Percentiles rank a stretch among this genome's conserved stretches.
Evolutionary conservation across 2,329 filamentous ascomycete species (phyloP).

Genomic region (Emmonsiellopsis sp.): DNA sequence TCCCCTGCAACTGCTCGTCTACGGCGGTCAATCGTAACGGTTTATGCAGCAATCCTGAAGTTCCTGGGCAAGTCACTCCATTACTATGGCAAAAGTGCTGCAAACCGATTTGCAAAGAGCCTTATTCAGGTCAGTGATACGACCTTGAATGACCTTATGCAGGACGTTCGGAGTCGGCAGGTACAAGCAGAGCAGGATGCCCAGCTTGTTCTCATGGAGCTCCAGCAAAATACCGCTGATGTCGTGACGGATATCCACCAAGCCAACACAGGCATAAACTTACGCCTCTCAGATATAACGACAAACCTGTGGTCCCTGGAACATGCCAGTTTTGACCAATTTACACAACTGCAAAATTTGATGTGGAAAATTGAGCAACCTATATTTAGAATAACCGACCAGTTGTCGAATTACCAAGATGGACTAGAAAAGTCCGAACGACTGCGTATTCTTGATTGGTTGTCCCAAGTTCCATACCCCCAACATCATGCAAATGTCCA

Average conservation of each 20-base stretch:
- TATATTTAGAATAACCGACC: not conserved
- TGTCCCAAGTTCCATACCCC: constrained; percentile 10
- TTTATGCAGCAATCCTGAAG: constrained; percentile 10
- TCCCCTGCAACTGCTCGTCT: constrained; percentile 5
- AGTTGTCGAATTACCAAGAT: not conserved
- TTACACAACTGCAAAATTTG: not conserved
- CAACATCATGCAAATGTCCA: constrained; percentile 11
- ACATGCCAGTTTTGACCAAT: not conserved
- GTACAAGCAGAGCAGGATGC: not conserved
- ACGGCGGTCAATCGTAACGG: not conserved
- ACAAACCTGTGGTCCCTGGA: not conserved
- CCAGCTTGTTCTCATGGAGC: not conserved
- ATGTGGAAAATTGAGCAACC: not conserved
- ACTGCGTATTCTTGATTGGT: constrained; percentile 8
- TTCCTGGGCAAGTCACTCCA: constrained; percentile 8
- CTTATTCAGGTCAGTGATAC: constrained; percentile 1
- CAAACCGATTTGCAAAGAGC: constrained; percentile 4
- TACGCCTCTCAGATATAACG: no score
- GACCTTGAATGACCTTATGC: not conserved
- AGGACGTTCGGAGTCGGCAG: not conserved
- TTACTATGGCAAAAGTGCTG: constrained; percentile 6
- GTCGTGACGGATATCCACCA: not conserved
- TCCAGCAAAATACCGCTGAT: not conserved
- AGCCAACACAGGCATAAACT: not conserved
- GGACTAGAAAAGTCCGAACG: not conserved